A percentile compares a stretch with the other conserved stretches of the same genome.
phyloP scores from a whole-genome alignment of 495 filamentous ascomycete genomes.

The Pseudevernia furfuracea region DNA sequence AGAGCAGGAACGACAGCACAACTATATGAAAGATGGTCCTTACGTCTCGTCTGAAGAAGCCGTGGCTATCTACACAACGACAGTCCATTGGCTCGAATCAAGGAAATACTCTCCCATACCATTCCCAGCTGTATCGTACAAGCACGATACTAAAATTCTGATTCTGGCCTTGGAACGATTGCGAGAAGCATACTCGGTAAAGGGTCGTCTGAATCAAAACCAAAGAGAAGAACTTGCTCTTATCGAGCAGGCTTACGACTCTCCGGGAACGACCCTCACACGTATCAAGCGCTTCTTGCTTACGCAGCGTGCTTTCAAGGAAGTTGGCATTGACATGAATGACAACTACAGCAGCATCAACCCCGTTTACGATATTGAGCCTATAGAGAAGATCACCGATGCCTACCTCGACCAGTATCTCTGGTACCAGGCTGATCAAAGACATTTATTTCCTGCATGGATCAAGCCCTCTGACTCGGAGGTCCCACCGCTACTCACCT shows the following conservation, averaged over 20 bases:
- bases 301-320: slow-evolving; percentile 97
- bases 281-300: slow-evolving; percentile 97
- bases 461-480: slow-evolving; percentile 99
- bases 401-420: slow-evolving; percentile 98
- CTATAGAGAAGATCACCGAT: slow-evolving; percentile 99
- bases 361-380: slow-evolving; percentile 97
- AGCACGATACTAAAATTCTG: slow-evolving; percentile 98
- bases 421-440: slow-evolving; percentile 98
- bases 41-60: slow-evolving; percentile 98
- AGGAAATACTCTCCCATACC: slow-evolving; percentile 98
- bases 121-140: slow-evolving; percentile 98
- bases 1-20: slow-evolving; percentile 97
- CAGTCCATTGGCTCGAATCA: slow-evolving; percentile 98
- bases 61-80: slow-evolving; percentile 97
- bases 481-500: slow-evolving; percentile 90
- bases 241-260: slow-evolving; percentile 98
- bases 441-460: slow-evolving; percentile 96
- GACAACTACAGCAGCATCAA: slow-evolving; percentile 99
- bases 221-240: slow-evolving; percentile 95
- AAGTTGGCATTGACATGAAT: slow-evolving; percentile 99
- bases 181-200: slow-evolving; percentile 95
- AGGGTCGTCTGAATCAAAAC: slow-evolving; percentile 93
- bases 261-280: slow-evolving; percentile 89
- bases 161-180: slow-evolving; percentile 93
- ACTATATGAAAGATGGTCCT: slow-evolving; percentile 98